phyloP scores from a whole-genome alignment of 805 yeast species.

The Candida schatavii region DNA sequence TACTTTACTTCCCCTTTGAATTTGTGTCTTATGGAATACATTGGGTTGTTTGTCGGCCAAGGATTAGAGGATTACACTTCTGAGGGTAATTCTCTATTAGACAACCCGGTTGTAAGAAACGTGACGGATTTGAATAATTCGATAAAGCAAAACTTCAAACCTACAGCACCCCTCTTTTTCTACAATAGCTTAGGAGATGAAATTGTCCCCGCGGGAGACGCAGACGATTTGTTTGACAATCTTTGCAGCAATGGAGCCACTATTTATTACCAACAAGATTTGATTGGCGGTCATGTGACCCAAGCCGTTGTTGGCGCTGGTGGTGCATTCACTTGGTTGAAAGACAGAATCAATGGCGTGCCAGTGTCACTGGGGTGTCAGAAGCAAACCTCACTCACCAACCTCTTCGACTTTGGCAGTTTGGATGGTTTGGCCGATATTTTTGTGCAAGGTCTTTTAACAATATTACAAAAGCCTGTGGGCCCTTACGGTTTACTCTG shows the following conservation, averaged over 20 bases:
- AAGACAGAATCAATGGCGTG: conserved; percentile 16
- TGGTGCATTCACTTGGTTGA: conserved; percentile 20
- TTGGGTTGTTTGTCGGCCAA: neutral
- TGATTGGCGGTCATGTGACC: conserved; percentile 19
- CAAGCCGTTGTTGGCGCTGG: conserved; percentile 14
- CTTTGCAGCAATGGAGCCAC: conserved; percentile 1
- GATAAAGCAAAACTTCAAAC: conserved; percentile 4
- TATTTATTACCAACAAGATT: neutral
- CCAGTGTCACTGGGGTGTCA: conserved; percentile 16
- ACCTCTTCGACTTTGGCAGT: neutral
- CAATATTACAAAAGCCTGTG: neutral
- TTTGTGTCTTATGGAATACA: conserved; percentile 5
- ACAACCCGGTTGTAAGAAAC: conserved; percentile 2
- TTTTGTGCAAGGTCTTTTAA: neutral
- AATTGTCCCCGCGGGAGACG: conserved; percentile 10
- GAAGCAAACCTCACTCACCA: conserved; percentile 2
- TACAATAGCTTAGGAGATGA: conserved; percentile 13
- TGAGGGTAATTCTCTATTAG: conserved; percentile 1
- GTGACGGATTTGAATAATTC: conserved; percentile 1
- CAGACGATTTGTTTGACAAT: neutral
- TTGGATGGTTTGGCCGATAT: neutral
- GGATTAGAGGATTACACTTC: neutral
- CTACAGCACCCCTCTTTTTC: conserved; percentile 13
- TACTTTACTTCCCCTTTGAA: neutral
- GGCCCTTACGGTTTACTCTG: neutral